These are phyloP conservation scores for Hibiscus mutabilis DNA, from an alignment of 345 rosid genomes.

Conservation along the genomic window DNA sequence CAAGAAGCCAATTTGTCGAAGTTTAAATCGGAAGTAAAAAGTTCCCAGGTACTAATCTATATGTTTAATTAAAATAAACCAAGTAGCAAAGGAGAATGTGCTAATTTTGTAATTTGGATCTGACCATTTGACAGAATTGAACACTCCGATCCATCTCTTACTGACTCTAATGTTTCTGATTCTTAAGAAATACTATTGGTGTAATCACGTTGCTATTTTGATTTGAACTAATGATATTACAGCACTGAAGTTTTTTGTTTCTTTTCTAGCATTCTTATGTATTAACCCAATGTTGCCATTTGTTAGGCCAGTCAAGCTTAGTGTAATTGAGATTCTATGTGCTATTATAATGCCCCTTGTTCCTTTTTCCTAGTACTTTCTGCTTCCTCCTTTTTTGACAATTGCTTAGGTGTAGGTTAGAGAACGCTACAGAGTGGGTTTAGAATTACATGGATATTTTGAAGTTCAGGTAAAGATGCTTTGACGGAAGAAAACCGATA, in stretches of 20 bases:
- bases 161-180: background rate
- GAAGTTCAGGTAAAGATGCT: background rate
- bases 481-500: background rate
- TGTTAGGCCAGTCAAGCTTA: background rate
- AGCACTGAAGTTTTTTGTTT: background rate
- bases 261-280: background rate
- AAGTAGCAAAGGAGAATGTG: background rate
- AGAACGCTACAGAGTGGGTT: background rate
- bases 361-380: background rate
- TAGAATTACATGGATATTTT: background rate
- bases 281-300: background rate
- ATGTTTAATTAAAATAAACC: background rate
- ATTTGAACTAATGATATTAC: background rate
- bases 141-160: background rate
- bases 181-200: background rate
- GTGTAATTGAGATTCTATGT: background rate
- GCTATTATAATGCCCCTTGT: background rate
- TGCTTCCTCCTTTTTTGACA: background rate
- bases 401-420: background rate
- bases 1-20: slow-evolving; percentile 78
- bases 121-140: background rate
- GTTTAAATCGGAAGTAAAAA: slow-evolving; percentile 77
- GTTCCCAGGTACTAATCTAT: slow-evolving; percentile 57
- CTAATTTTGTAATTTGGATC: background rate
- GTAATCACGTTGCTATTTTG: background rate